Evolutionary conservation across 2,329 filamentous ascomycete genomes (phyloP).

Genomic region (Pleomassaria siparia): DNA sequence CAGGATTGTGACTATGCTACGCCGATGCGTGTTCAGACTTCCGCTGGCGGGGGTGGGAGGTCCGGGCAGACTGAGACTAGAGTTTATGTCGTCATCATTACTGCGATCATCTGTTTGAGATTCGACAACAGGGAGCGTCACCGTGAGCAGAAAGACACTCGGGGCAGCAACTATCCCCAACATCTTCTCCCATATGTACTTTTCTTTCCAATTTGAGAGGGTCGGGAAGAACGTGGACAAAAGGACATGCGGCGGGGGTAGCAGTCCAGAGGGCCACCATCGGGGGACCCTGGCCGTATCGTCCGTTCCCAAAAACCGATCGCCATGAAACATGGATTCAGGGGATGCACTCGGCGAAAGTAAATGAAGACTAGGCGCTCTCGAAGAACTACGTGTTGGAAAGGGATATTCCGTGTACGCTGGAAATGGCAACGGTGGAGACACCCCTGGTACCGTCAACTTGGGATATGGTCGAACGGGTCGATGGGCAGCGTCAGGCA

Average conservation of each 20-base stretch:
- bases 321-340: constrained; percentile 51
- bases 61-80: constrained; percentile 34
- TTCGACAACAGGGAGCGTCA: constrained; percentile 90
- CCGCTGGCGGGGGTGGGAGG: constrained; percentile 24
- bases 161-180: constrained; percentile 83
- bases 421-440: constrained; percentile 66
- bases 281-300: constrained; percentile 50
- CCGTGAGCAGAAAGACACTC: constrained; percentile 84
- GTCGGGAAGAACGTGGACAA: constrained; percentile 82
- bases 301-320: constrained; percentile 46
- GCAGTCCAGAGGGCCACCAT: constrained; percentile 79
- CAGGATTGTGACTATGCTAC: constrained; percentile 19
- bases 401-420: constrained; percentile 59
- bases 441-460: constrained; percentile 45
- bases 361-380: constrained; percentile 59
- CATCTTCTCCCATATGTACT: constrained; percentile 80
- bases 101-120: constrained; percentile 57
- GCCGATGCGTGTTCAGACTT: constrained; percentile 21
- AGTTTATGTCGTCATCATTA: constrained; percentile 40
- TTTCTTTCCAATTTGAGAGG: constrained; percentile 76
- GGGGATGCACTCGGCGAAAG: constrained; percentile 54
- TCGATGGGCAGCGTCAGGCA: constrained; percentile 20
- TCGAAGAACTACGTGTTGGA: constrained; percentile 47
- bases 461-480: constrained; percentile 42
- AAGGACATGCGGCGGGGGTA: constrained; percentile 73